Conservation (phyloP, 2,329 filamentous ascomycete species). For the Fusarium sarcochroum region DNA sequence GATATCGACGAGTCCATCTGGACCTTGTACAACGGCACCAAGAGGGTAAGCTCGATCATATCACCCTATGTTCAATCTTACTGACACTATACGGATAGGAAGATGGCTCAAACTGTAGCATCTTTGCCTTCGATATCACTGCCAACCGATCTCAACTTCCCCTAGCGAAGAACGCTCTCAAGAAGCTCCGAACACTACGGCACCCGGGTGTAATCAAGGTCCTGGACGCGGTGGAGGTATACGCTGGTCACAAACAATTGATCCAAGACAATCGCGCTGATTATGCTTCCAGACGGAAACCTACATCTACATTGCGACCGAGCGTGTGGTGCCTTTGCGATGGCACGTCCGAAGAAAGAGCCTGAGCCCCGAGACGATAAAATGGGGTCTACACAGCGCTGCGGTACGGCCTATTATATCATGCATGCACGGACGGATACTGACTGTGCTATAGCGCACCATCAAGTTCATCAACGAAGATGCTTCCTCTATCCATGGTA, state of each 20-base stretch:
- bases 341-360: slow-evolving; percentile 94
- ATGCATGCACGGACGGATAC: background rate
- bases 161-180: slow-evolving; percentile 91
- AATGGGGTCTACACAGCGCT: slow-evolving; percentile 93
- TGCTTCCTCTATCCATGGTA: slow-evolving; percentile 91
- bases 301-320: slow-evolving; percentile 96
- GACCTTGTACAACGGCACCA: slow-evolving; percentile 95
- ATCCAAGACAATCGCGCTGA: slow-evolving; percentile 41
- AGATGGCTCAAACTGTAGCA: slow-evolving; percentile 93
- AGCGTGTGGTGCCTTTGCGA: slow-evolving; percentile 85
- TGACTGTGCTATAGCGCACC: slow-evolving; percentile 74
- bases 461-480: slow-evolving; percentile 97
- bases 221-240: slow-evolving; percentile 91
- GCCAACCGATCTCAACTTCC: slow-evolving; percentile 85
- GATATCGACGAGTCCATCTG: slow-evolving; percentile 95
- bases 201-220: slow-evolving; percentile 97
- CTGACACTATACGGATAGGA: slow-evolving; percentile 69
- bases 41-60: slow-evolving; percentile 72
- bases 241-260: slow-evolving; percentile 4
- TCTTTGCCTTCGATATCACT: slow-evolving; percentile 93
- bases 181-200: slow-evolving; percentile 91
- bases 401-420: slow-evolving; percentile 68
- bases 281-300: slow-evolving; percentile 79
- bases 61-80: background rate
- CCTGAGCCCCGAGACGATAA: slow-evolving; percentile 90